phyloP scores from a whole-genome alignment of 306 rosid genomes.

The Cucumis sativus region Cucumber_9930_V3 NC_026657.2:20051001-20051500 shows the following conservation, averaged over 20 bases:
- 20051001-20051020: constrained; percentile 78
- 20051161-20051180: background rate
- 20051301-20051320: background rate
- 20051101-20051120: background rate
- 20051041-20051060: background rate
- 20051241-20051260: background rate
- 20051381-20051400: constrained; percentile 1
- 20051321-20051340: background rate
- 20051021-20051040: constrained; percentile 35
- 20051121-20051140: background rate
- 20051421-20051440: background rate
- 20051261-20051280: background rate
- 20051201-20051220: background rate
- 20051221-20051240: background rate
- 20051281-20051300: background rate
- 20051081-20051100: background rate
- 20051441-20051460: constrained; percentile 37
- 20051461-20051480: constrained; percentile 93
- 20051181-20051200: background rate
- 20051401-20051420: background rate
- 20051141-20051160: background rate
- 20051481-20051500: constrained; percentile 77
- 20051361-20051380: background rate
- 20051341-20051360: background rate
- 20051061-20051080: background rate